Conservation (phyloP, 202 grass and related monocot genomes). For the Panicum hallii region DNA sequence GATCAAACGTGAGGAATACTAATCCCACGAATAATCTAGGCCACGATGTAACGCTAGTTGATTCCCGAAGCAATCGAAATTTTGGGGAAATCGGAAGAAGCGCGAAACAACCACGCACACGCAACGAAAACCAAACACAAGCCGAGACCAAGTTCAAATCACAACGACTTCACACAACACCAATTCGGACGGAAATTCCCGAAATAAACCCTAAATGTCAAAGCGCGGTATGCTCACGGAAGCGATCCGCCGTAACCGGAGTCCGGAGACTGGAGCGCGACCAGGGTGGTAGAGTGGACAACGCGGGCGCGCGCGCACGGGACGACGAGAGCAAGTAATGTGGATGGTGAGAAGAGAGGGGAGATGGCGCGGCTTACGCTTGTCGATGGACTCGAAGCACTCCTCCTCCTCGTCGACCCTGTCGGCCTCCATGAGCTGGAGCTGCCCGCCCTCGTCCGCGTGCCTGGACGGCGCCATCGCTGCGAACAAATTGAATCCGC, state of each 20-base stretch:
- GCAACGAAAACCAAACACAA: conserved; percentile 26
- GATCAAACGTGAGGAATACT: neutral
- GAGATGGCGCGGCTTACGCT: conserved; percentile 51
- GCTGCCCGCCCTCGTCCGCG: conserved; percentile 76
- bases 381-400: conserved; percentile 91
- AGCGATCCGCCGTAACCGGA: neutral
- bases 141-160: neutral
- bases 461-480: conserved; percentile 61
- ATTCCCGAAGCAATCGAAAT: conserved; percentile 18
- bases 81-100: conserved; percentile 14
- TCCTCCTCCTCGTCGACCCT: conserved; percentile 78
- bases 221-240: neutral
- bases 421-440: conserved; percentile 85
- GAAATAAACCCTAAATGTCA: neutral
- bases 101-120: neutral
- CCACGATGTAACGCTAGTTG: neutral
- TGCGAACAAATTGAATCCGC: neutral
- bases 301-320: neutral
- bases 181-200: neutral
- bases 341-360: neutral
- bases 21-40: neutral
- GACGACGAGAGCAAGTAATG: neutral
- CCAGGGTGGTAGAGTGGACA: neutral
- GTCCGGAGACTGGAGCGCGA: neutral
- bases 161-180: neutral